Evolutionary conservation across 1,139 yeast genomes (phyloP).

Genomic region (Pichia sp.): DNA sequence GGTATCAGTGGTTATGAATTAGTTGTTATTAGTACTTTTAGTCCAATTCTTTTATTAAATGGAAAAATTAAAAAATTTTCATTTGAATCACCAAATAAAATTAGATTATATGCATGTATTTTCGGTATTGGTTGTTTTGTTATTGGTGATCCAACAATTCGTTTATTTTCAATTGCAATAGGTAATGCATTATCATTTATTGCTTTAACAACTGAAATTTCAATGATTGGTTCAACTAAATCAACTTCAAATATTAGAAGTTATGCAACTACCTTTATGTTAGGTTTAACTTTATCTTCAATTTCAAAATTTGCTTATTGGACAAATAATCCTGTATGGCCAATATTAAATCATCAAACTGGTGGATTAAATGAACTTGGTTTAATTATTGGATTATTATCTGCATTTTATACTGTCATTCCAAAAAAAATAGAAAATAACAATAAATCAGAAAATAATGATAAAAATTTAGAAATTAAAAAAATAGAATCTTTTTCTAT

Average conservation of each 20-base stretch:
- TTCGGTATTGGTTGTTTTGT: slow-evolving; percentile 74
- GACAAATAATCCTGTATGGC: slow-evolving; percentile 95
- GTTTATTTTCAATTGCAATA: slow-evolving; percentile 58
- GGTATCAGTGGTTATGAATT: slow-evolving; percentile 94
- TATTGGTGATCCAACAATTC: slow-evolving; percentile 57
- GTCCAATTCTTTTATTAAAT: slow-evolving; percentile 42
- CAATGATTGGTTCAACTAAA: slow-evolving; percentile 38
- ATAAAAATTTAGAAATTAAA: background rate
- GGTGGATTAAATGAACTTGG: slow-evolving; percentile 85
- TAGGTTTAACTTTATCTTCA: slow-evolving; percentile 71
- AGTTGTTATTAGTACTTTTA: slow-evolving; percentile 47
- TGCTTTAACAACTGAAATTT: slow-evolving; percentile 50
- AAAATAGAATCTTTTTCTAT: background rate
- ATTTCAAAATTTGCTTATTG: slow-evolving; percentile 68
- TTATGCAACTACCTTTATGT: slow-evolving; percentile 54
- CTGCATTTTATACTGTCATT: slow-evolving; percentile 49
- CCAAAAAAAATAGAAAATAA: slow-evolving; percentile 18
- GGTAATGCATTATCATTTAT: slow-evolving; percentile 64
- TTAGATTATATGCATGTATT: slow-evolving; percentile 52
- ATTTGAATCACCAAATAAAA: slow-evolving; percentile 40
- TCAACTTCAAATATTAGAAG: slow-evolving; percentile 39
- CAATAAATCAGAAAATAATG: too few species aligned
- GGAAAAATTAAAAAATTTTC: slow-evolving; percentile 45
- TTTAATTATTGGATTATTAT: slow-evolving; percentile 54
- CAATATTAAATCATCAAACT: slow-evolving; percentile 76